Evolutionary conservation across 1,139 yeast species (phyloP), one percentile per base, ranked within the genome.

Genomic region (Sugiyamaella japonica): DNA sequence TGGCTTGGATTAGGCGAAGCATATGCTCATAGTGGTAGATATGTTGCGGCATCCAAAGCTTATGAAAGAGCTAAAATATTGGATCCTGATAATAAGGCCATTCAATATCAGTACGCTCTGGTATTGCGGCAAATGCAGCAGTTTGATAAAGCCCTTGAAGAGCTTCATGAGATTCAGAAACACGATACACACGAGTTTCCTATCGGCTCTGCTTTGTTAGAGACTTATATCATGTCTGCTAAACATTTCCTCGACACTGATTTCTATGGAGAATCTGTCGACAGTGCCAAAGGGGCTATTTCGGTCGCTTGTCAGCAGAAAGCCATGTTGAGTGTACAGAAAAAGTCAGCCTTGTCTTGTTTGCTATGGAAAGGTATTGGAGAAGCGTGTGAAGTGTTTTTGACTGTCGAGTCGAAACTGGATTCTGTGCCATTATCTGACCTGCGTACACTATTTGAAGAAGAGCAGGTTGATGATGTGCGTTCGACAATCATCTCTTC

Each of bases 1-100:
- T 91, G 98, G 98, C 77, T 87, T 25, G 97, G 97, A 0, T 75
- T 93, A 38, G 99, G 99, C 17, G 99, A 95, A 69, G 95, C 97
- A 0, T 93, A 93, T 68, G 76, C 79, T 55, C 81, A 84, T 45
- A 83, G 95, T 70, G 99, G 99, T 5, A 78, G 97, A 59, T 75
- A 85, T 48, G 93, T 87, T 56, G 96, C 98, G 1, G 89, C 97
- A 0, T 78, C 81, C 7, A 90, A 87, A 66, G 97, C 95, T 1
- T 88, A 90, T 64, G 76, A 75, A 39, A 83, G 84, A 58, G 89
- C 93, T 0, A 66, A 81, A 41, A 73, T 76, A 23, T 63, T 87
- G 15, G 80, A 81, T 36, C 75, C 81, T 0, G 64, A 68, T 1
- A 79, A 77, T 58, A 83, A 89, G 85, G 78, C 81, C 49, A 85